Conservation (phyloP, 805 yeast genomes). For the Cyberlindnera petersonii region DNA sequence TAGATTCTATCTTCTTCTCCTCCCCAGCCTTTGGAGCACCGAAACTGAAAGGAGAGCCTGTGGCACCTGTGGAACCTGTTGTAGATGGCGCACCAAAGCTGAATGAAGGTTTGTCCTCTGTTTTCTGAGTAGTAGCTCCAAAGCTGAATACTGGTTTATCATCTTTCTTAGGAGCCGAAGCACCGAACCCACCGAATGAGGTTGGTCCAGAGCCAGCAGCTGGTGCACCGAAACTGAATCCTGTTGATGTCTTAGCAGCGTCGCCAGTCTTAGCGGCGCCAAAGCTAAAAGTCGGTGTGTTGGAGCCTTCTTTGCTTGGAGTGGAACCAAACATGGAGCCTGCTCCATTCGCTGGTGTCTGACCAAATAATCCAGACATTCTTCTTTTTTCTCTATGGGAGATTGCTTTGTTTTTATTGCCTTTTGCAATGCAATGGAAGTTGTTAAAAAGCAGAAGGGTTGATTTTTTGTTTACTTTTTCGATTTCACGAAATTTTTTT, state of each 20-base stretch:
- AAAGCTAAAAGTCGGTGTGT: constrained; percentile 13
- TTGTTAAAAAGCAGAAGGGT: neutral
- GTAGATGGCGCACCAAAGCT: constrained; percentile 12
- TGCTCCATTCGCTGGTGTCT: constrained; percentile 19
- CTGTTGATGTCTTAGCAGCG: constrained; percentile 4
- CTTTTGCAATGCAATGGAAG: neutral
- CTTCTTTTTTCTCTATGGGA: neutral
- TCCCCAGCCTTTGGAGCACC: constrained; percentile 11
- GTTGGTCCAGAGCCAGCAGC: neutral
- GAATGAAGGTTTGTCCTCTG: neutral
- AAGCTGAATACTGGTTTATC: constrained; percentile 10
- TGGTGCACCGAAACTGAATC: constrained; percentile 19
- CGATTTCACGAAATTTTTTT: constrained; percentile 1
- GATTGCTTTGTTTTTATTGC: neutral
- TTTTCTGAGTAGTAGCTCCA: constrained; percentile 6
- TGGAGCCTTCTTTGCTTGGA: constrained; percentile 21
- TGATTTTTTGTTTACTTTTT: constrained; percentile 4
- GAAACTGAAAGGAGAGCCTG: constrained; percentile 21
- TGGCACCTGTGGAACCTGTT: constrained; percentile 7
- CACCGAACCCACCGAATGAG: neutral
- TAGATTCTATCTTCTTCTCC: constrained; percentile 4
- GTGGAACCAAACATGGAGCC: constrained; percentile 27
- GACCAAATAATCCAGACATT: constrained; percentile 19
- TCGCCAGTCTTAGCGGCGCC: constrained; percentile 11
- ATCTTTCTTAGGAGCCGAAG: constrained; percentile 1